Base-by-base conservation (phyloP, 2,329 filamentous ascomycete species). In the Allantophomopsis lycopodina region DNA sequence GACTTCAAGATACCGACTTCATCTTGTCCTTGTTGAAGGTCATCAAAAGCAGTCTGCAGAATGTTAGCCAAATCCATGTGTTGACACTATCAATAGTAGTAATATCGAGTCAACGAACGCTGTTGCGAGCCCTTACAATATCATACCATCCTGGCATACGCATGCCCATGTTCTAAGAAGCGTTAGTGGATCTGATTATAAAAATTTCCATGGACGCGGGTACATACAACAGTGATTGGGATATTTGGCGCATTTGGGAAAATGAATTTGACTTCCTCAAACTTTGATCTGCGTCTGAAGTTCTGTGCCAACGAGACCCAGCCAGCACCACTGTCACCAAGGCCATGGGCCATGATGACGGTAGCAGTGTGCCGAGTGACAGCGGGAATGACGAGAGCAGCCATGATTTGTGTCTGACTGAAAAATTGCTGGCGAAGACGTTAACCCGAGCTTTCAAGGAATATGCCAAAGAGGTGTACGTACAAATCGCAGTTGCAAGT, bases 201-300 rank as follows among this genome's bases (percentile, higher is more conserved):
- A 14, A 34, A 34, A 34, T n/a, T 8, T n/a, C 3, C 10, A 14
- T 12, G 18, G 16, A 16, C 34, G 15, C 16, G 10, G 39, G 15
- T 33, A 16, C 17, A 41, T 43, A 30, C 81, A 51, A 79, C 67
- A n/a, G 86, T 88, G 55, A 95, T 85, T 23, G 87, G 86, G 40
- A 94, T 91, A 31, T 61, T 63, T 5, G 89, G 87, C 20, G 91
- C 91, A 63, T 94, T 84, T 13, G 91, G 91, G 59, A 98, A 80
- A 55, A 98, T 76, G 60, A 96, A 96, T 56, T 89, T 83, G 57
- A 94, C 84, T 61, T 95, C 83, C 42, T 87, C 76, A 47, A 96
- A 85, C 54, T 80, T 79, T 58, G 77, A 73, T 38, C 83, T 73
- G 28, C 79, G 71, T 40, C 86, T 78, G 81, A 83, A 95, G 60